Evolutionary conservation across 1,284 basidiomycete genomes (phyloP).

Genomic region (Moesziomyces aphidis): DNA sequence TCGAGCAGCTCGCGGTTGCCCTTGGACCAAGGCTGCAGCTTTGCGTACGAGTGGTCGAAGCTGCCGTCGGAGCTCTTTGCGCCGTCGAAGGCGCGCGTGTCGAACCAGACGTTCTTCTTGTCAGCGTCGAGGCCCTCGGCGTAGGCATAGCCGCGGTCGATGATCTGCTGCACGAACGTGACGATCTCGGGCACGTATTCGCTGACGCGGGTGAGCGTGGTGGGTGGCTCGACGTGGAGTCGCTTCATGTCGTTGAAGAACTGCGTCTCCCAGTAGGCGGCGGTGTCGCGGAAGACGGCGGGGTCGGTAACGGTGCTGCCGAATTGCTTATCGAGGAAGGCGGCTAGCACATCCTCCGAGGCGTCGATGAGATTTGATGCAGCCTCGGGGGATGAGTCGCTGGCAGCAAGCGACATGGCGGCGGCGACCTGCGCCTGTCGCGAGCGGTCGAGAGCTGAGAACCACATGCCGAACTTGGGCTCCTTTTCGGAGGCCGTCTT

Average conservation of each 20-base stretch:
- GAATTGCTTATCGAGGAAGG: constrained; percentile 49
- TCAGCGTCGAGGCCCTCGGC: constrained; percentile 50
- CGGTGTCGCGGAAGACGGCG: constrained; percentile 83
- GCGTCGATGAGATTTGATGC: constrained; percentile 55
- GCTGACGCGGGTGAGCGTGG: constrained; percentile 92
- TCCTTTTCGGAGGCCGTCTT: constrained; percentile 49
- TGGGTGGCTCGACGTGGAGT: constrained; percentile 86
- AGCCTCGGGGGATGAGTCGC: constrained; percentile 33
- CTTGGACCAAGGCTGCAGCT: constrained; percentile 94
- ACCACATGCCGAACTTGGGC: constrained; percentile 66
- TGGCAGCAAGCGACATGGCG: constrained; percentile 56
- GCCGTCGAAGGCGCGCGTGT: constrained; percentile 87
- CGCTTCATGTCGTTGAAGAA: constrained; percentile 95
- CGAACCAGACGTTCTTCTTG: constrained; percentile 82
- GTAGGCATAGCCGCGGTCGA: constrained; percentile 91
- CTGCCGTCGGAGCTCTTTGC: constrained; percentile 61
- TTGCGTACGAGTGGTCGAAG: constrained; percentile 80
- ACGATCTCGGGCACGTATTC: constrained; percentile 98
- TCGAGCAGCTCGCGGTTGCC: constrained; percentile 90
- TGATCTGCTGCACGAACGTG: constrained; percentile 85
- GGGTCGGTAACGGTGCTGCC: constrained; percentile 87
- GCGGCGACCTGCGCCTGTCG: constrained; percentile 62
- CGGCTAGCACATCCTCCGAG: constrained; percentile 61
- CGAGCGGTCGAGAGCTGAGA: constrained; percentile 57
- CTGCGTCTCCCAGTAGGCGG: constrained; percentile 87